Conservation (phyloP, 768 basidiomycete species). For the Calocera viscosa region DNA sequence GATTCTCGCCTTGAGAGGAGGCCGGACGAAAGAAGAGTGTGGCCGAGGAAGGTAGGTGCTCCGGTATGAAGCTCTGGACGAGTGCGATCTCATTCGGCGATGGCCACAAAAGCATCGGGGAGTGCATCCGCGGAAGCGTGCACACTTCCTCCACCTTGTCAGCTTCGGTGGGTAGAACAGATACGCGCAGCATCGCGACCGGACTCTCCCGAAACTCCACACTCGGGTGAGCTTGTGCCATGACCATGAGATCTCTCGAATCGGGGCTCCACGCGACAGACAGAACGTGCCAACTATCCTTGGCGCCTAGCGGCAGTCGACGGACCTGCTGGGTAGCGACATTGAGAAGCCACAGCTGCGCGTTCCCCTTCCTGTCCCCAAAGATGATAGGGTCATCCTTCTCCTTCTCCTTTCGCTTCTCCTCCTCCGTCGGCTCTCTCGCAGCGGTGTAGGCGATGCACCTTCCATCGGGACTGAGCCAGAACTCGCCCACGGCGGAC, state of each 20-base stretch:
- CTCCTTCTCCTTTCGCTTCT: constrained; percentile 12
- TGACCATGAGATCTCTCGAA: background rate
- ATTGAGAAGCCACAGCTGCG: background rate
- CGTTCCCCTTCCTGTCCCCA: constrained; percentile 8
- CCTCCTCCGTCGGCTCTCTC: constrained; percentile 12
- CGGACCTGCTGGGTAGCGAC: background rate
- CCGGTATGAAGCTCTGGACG: background rate
- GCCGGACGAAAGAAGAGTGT: background rate
- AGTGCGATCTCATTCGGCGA: background rate
- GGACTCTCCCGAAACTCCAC: background rate
- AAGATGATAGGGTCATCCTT: constrained; percentile 15
- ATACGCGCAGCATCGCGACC: background rate
- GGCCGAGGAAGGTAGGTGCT: background rate
- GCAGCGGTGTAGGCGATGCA: constrained; percentile 12
- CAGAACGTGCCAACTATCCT: background rate
- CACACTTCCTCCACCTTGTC: background rate
- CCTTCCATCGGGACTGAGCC: constrained; percentile 12
- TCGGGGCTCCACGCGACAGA: constrained; percentile 10
- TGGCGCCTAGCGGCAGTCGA: background rate
- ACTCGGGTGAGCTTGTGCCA: background rate
- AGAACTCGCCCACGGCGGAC: background rate
- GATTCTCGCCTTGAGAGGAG: background rate
- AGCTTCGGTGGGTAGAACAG: background rate
- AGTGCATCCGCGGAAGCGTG: background rate
- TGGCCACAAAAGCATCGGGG: background rate